These are phyloP conservation scores for Erythrobasidium hasegawianum DNA, from an alignment of 1,284 basidiomycete species.

Conservation along the genomic window DNA sequence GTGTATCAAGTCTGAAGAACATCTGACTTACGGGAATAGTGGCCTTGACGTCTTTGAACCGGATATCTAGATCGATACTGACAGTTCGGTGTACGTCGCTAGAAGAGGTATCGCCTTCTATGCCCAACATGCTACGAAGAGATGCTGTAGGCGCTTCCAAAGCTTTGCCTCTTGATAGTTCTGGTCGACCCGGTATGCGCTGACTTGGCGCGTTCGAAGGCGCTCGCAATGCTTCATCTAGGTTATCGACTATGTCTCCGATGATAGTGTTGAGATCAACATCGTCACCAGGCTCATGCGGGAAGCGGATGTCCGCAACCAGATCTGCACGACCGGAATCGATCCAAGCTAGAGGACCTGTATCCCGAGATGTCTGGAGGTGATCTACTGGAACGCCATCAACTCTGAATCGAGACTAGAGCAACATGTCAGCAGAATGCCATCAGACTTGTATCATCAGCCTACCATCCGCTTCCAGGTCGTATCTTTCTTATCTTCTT, in stretches of 20 bases:
- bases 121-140: constrained; percentile 34
- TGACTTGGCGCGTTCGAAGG: neutral
- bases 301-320: constrained; percentile 96
- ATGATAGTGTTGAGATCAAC: constrained; percentile 74
- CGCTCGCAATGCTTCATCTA: constrained; percentile 49
- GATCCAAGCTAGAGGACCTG: constrained; percentile 92
- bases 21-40: constrained; percentile 63
- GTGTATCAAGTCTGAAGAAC: too few species aligned
- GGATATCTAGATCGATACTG: constrained; percentile 83
- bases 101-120: constrained; percentile 33
- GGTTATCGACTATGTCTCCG: constrained; percentile 82
- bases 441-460: constrained; percentile 1
- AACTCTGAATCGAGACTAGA: constrained; percentile 84
- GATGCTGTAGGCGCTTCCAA: constrained; percentile 45
- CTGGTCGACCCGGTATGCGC: constrained; percentile 37
- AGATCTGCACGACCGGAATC: constrained; percentile 93
- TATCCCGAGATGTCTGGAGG: constrained; percentile 74
- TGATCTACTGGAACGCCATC: constrained; percentile 98
- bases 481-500: constrained; percentile 74
- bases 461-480: constrained; percentile 84
- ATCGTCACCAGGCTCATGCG: constrained; percentile 70
- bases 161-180: constrained; percentile 38
- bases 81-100: constrained; percentile 51
- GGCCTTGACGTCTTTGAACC: constrained; percentile 94
- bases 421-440: neutral